Evolutionary conservation across 495 filamentous ascomycete genomes (phyloP), one percentile per base, ranked within the genome.

Genomic region (Lepraria neglecta): DNA sequence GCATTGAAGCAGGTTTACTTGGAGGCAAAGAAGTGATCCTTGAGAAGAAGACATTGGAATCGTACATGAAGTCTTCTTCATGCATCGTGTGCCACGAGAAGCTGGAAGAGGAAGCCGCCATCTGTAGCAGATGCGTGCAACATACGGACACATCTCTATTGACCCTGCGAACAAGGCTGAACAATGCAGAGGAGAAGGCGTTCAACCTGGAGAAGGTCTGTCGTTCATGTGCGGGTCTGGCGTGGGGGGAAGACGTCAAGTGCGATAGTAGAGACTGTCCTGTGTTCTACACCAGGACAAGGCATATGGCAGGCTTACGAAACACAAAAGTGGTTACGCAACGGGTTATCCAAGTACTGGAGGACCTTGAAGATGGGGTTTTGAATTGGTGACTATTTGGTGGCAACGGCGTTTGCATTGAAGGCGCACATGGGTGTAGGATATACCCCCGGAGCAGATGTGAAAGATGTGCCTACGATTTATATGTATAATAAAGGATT

Each of bases 221-320:
- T 72, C 85, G 87, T 65, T 90, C 85, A 66, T 98, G 94, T 67
- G 84, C 87, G 33, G 84, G 84, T 9, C 69, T 90, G 45, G 73
- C 88, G 17, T 86, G 82, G 65, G 76, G 82, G 5, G 91, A 96
- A 48, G 83, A 88, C 35, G 85, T 96, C 42, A 81, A 71, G 42
- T 98, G 94, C 71, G 90, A 96, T 68, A 95, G 88, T 65, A 80
- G 85, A 71, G 94, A 96, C 72, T 98, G 94, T 70, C 88, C 91
- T 0, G 89, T 96, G 3, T 97, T 94, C 67, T 98, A 97, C 70
- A 87, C 87, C 2, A 75, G 95, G 56, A 83, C 87, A 12, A 87
- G 87, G 73, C 86, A 91, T 73, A 70, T 72, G 59, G 78, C 85
- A 12, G 73, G 78, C 71, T 77, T 88, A 64, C 77, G 75, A 59